A percentile compares a stretch with the other conserved stretches of the same genome.
Evolutionary conservation across 306 rosid species (phyloP).

Genomic region (Trifolium subterraneum): DNA sequence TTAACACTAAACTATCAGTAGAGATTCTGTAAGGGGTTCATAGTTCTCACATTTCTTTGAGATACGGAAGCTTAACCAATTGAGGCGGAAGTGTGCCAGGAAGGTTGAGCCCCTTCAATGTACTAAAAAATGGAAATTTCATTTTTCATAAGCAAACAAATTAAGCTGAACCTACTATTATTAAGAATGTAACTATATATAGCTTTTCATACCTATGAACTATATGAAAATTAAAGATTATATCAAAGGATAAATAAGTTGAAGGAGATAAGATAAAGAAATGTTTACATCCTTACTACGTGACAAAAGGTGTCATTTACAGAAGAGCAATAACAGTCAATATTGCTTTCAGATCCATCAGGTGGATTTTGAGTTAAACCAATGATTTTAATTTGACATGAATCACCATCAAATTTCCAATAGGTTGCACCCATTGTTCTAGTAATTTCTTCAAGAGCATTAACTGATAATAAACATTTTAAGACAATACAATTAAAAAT

Average conservation of each 20-base stretch:
- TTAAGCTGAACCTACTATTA: conserved; percentile 8
- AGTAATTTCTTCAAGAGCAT: conserved; percentile 72
- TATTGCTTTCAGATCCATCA: conserved; percentile 39
- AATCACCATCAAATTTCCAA: conserved; percentile 72
- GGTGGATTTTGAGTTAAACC: conserved; percentile 60
- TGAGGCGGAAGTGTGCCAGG: conserved; percentile 89
- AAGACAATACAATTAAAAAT: conserved; percentile 17
- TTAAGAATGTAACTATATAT: background rate
- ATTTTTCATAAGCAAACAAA: background rate
- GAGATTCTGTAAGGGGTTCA: conserved; percentile 42
- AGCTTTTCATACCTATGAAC: background rate
- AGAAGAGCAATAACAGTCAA: conserved; percentile 58
- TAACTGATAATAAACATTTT: conserved; percentile 52
- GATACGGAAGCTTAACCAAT: conserved; percentile 78
- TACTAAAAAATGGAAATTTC: conserved; percentile 49
- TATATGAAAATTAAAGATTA: background rate
- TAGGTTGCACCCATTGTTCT: conserved; percentile 66
- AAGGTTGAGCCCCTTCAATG: conserved; percentile 57
- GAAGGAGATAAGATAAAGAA: conserved; percentile 45
- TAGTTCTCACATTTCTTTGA: conserved; percentile 68
- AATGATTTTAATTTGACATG: conserved; percentile 61
- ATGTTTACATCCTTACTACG: conserved; percentile 67
- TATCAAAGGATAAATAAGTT: conserved; percentile 8
- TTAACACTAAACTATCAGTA: conserved; percentile 15
- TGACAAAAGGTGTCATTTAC: conserved; percentile 64